Evolutionary conservation across 179 eudicot species (phyloP).

Genomic region (Sideroxylon spinosum): DNA sequence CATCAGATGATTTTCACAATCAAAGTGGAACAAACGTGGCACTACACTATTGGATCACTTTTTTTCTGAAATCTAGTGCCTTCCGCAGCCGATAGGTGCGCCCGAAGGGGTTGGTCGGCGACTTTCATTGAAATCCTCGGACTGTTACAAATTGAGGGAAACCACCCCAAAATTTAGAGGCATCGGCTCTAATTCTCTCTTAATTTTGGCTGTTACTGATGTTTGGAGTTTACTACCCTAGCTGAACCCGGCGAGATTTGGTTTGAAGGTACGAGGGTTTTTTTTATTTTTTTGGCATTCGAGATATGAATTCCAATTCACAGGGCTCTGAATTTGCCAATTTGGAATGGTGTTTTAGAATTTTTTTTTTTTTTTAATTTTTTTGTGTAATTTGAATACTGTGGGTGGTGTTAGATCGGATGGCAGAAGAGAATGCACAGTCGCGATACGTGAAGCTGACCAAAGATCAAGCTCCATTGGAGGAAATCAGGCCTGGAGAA

Average conservation of each 20-base stretch:
- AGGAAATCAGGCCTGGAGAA: conserved; percentile 81
- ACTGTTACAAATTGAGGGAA: background rate
- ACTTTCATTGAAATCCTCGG: background rate
- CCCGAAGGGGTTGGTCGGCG: background rate
- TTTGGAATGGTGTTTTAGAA: too few species aligned
- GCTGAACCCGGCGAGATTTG: conserved; percentile 10
- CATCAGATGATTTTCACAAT: too few species aligned
- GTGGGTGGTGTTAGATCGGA: conserved; percentile 23
- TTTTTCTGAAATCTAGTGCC: background rate
- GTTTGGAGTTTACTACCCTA: background rate
- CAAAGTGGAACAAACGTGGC: background rate
- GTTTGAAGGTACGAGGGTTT: conserved; percentile 1
- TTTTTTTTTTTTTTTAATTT: background rate
- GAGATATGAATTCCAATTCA: background rate
- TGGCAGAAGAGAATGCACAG: conserved; percentile 51
- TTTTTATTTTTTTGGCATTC: background rate
- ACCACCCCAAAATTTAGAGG: background rate
- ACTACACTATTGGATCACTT: background rate
- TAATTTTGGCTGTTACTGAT: background rate
- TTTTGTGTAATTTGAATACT: background rate
- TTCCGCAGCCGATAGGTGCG: conserved; percentile 1
- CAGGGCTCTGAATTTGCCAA: background rate
- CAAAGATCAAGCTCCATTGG: conserved; percentile 69
- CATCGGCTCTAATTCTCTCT: background rate
- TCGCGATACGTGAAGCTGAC: conserved; percentile 79